These are phyloP conservation scores for Emmonsiellopsis sp. DNA, from an alignment of 2,329 filamentous ascomycete species.

Conservation along the genomic window DNA sequence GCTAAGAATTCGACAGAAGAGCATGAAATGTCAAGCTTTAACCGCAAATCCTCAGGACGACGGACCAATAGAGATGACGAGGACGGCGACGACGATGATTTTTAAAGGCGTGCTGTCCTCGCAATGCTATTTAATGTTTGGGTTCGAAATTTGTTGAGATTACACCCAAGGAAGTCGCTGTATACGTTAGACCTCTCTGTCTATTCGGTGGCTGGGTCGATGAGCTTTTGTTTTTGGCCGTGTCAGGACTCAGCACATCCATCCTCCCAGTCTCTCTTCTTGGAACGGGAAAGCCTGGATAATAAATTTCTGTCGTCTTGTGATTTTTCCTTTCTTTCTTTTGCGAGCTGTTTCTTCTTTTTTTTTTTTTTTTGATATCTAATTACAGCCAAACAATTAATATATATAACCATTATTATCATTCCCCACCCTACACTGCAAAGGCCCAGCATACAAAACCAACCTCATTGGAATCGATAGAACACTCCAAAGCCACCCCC, in stretches of 20 bases:
- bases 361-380: background rate
- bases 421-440: background rate
- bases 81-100: background rate
- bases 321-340: background rate
- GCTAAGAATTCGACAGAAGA: conserved; percentile 37
- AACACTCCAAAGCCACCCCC: too few species aligned
- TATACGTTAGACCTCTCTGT: background rate
- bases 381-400: background rate
- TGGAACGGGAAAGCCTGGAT: too few species aligned
- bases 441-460: background rate
- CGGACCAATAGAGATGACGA: background rate
- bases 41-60: conserved; percentile 1
- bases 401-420: background rate
- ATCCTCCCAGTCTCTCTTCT: background rate
- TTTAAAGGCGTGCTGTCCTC: background rate
- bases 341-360: background rate
- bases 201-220: background rate
- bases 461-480: too few species aligned
- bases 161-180: background rate
- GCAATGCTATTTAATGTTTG: background rate
- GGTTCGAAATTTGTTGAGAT: background rate
- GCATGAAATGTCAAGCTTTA: conserved; percentile 47
- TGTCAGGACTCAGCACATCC: background rate
- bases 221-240: too few species aligned
- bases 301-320: background rate